Evolutionary conservation across 2,329 filamentous ascomycete genomes (phyloP).

Genomic region (Cladosporium velox): DNA sequence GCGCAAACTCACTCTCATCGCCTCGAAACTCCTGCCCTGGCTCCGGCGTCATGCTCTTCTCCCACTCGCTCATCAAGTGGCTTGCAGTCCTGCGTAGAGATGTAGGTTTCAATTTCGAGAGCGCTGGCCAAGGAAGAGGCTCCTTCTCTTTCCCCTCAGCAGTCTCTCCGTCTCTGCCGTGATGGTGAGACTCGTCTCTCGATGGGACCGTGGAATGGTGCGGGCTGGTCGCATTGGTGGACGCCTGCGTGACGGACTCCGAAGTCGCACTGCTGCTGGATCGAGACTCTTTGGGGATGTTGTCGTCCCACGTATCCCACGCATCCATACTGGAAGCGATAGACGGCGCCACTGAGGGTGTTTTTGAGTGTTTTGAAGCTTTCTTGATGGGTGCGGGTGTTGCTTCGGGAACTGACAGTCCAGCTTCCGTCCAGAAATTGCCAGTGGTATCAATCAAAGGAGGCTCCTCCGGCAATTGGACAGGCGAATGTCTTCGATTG

Average conservation of each 20-base stretch:
- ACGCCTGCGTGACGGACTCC: slow-evolving; percentile 13
- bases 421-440: slow-evolving; percentile 34
- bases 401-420: slow-evolving; percentile 23
- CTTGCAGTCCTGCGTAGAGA: slow-evolving; percentile 82
- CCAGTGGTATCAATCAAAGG: slow-evolving; percentile 16
- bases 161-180: slow-evolving; percentile 5
- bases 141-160: slow-evolving; percentile 38
- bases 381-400: slow-evolving; percentile 31
- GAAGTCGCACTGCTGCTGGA: slow-evolving; percentile 25
- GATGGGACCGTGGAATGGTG: slow-evolving; percentile 24
- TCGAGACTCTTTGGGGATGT: slow-evolving; percentile 28
- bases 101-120: slow-evolving; percentile 71
- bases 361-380: slow-evolving; percentile 27
- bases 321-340: slow-evolving; percentile 30
- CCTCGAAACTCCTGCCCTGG: slow-evolving; percentile 21
- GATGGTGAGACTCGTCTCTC: slow-evolving; percentile 25
- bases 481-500: not conserved
- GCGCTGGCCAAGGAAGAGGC: slow-evolving; percentile 64
- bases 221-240: slow-evolving; percentile 14
- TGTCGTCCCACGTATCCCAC: slow-evolving; percentile 38
- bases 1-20: slow-evolving; percentile 17
- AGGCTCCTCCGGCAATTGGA: slow-evolving; percentile 7
- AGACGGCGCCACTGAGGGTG: slow-evolving; percentile 28
- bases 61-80: slow-evolving; percentile 87
- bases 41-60: slow-evolving; percentile 64